Base-by-base conservation (phyloP, 164 flowering plant species). In the Chimonanthus salicifolius region DNA sequence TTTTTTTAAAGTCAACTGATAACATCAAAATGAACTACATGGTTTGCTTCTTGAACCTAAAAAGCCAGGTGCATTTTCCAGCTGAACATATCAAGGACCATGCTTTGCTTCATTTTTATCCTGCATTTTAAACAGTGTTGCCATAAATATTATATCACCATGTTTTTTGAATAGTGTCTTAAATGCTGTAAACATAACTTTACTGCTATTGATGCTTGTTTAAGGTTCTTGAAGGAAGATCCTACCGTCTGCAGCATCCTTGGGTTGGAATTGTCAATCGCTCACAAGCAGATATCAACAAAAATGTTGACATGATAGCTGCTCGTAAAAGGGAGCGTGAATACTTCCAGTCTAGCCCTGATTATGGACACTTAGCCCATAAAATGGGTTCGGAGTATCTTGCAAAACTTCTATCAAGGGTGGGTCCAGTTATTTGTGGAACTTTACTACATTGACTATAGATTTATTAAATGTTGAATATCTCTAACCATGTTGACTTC, bases 181-280 rank as follows among this genome's bases (percentile, higher is more conserved):
- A 9, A 8, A 20, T 6, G 67, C 50, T 45, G 48, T 58, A 63
- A 47, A 47, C 69, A 48, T 51, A 60, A 69, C 67, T 48, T 33
- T 68, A 47, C 44, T 77, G n/a, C 66, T 77, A 72, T 51, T 58
- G 69, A 66, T 74, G 65, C 66, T 46, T 81, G 18, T 69, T 66
- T 21, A 80, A 93, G 98, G 94, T 94, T 68, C 90, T 94, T 73
- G 98, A 92, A 81, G 98, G 98, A 71, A 87, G 91, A 76, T 75
- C 97, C 8, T 91, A 88, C 82, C 84, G 84, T 71, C 88, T 94
- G 73, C 90, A 84, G 79, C 90, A 88, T 82, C 97, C 97, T 46
- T 94, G 97, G 98, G 94, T 92, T 72, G 98, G 98, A 69, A 83
- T 91, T 70, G 98, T 94, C 72, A 92, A 92, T 75, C 91, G 97